A percentile compares a stretch with the other conserved stretches of the same genome.
Evolutionary conservation across 2,329 filamentous ascomycete genomes (phyloP).

Genomic region (Calonectria naviculata): DNA sequence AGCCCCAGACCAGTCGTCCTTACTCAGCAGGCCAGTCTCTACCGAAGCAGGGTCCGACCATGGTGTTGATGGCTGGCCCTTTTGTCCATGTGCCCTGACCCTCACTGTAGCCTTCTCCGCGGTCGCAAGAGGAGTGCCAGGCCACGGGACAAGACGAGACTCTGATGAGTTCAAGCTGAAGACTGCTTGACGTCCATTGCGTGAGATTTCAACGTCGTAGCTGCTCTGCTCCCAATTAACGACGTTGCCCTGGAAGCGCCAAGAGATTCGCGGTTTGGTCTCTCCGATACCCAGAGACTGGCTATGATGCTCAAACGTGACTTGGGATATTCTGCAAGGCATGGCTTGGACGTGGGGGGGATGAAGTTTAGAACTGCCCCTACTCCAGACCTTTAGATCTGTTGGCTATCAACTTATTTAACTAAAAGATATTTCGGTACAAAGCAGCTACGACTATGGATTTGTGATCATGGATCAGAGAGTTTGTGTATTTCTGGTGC

Average conservation of each 20-base stretch:
- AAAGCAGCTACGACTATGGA: too few species aligned
- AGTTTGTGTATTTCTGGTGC: too few species aligned
- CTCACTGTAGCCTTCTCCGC: not conserved
- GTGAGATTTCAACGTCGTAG: not conserved
- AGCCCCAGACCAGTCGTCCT: not conserved
- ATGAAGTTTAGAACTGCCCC: too few species aligned
- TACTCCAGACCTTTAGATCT: too few species aligned
- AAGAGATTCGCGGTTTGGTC: not conserved
- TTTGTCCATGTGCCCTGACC: not conserved
- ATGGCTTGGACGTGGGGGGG: too few species aligned
- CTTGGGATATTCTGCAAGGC: too few species aligned
- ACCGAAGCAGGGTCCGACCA: not conserved
- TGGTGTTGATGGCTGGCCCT: not conserved
- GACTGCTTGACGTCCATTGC: not conserved
- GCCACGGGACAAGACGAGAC: not conserved
- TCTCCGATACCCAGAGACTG: not conserved
- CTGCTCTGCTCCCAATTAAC: not conserved
- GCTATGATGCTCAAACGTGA: not conserved
- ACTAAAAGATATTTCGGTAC: too few species aligned
- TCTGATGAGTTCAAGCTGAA: not conserved
- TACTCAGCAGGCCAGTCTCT: not conserved
- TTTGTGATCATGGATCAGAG: too few species aligned
- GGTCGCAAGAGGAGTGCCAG: not conserved
- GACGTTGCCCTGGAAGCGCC: not conserved
- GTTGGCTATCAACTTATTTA: too few species aligned